These are phyloP conservation scores for Piedraia hortae DNA, from an alignment of 2,329 filamentous ascomycete genomes.

Conservation along the genomic window DNA sequence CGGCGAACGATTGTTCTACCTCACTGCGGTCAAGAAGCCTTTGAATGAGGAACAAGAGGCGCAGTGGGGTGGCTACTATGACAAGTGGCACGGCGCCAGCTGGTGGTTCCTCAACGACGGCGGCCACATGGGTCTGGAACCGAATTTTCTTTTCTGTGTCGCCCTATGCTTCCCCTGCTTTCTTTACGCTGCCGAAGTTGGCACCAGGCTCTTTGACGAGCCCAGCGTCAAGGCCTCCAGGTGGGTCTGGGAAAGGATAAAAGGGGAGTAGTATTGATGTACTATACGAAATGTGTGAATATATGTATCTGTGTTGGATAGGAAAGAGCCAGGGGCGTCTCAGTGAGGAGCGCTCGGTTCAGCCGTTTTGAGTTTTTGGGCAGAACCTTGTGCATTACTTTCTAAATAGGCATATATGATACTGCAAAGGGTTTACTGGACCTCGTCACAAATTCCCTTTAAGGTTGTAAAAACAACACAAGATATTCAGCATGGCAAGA, in stretches of 20 bases:
- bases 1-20: conserved; percentile 19
- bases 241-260: conserved; percentile 1
- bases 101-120: conserved; percentile 8
- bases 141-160: conserved; percentile 7
- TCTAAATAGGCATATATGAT: too few species aligned
- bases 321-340: too few species aligned
- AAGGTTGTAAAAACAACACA: too few species aligned
- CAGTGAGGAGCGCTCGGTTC: too few species aligned
- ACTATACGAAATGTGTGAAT: too few species aligned
- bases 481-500: too few species aligned
- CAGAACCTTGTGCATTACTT: too few species aligned
- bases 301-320: too few species aligned
- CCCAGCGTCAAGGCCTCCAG: conserved; percentile 2
- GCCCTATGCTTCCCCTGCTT: conserved; percentile 6
- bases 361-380: too few species aligned
- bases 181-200: conserved; percentile 8
- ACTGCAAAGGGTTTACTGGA: too few species aligned
- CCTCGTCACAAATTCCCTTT: too few species aligned
- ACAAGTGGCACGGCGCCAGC: conserved; percentile 4
- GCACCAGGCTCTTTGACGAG: conserved; percentile 7
- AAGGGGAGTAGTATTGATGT: too few species aligned
- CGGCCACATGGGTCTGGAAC: conserved; percentile 6
- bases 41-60: conserved; percentile 3
- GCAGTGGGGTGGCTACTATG: conserved; percentile 2
- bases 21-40: conserved; percentile 7